A percentile compares a stretch with the other conserved stretches of the same genome.
These are phyloP conservation scores for Aspergillus intermedius DNA, from an alignment of 2,329 filamentous ascomycete genomes.

Conservation along the genomic window DNA sequence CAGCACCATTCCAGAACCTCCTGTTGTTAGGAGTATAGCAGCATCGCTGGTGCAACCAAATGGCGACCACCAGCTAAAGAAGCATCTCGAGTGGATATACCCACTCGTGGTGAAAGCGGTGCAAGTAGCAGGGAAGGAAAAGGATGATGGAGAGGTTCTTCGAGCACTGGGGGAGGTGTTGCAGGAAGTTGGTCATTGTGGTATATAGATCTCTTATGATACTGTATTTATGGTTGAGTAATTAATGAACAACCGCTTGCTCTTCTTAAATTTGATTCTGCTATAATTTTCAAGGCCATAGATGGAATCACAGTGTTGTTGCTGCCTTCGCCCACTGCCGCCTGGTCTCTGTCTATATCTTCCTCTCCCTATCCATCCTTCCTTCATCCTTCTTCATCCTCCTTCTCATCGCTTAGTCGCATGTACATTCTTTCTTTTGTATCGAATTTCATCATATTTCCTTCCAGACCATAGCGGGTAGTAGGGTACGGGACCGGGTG, in stretches of 20 bases:
- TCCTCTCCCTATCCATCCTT: no score
- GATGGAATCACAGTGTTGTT: no score
- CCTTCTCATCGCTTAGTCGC: no score
- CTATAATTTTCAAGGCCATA: no score
- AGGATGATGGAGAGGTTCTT: conserved; percentile 31
- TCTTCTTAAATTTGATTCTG: neutral
- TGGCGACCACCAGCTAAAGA: conserved; percentile 46
- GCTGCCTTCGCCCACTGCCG: no score
- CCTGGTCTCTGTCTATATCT: no score
- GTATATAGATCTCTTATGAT: conserved; percentile 1
- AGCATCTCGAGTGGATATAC: conserved; percentile 75
- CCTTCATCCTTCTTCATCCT: no score
- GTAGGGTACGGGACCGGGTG: no score
- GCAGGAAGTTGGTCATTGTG: conserved; percentile 49
- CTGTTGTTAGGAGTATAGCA: conserved; percentile 11
- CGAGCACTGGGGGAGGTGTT: conserved; percentile 54
- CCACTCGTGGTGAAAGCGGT: conserved; percentile 52
- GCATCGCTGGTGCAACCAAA: conserved; percentile 36
- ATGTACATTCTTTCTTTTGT: no score
- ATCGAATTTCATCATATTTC: no score
- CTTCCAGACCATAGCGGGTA: no score
- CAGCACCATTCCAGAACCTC: conserved; percentile 56
- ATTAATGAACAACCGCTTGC: conserved; percentile 1
- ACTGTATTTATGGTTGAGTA: conserved; percentile 5
- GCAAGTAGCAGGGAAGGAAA: conserved; percentile 35